Percentiles rank a stretch among this genome's conserved stretches.
Conservation (phyloP, 2,329 filamentous ascomycete genomes). For the Cercospora brassicicola region DNA sequence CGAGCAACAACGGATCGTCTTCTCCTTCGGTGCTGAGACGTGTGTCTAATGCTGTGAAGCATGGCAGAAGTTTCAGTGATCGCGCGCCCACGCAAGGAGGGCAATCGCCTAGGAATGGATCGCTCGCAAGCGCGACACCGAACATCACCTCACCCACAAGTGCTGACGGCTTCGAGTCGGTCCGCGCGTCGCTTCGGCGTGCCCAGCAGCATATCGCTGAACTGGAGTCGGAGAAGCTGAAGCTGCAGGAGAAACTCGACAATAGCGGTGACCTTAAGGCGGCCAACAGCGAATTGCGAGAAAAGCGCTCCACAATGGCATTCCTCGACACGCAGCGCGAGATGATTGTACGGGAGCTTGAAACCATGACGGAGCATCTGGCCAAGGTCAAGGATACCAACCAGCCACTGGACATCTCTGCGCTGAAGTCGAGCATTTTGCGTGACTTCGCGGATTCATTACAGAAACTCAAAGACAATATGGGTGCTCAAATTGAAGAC, state of each 20-base stretch:
- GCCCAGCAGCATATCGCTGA: constrained; percentile 63
- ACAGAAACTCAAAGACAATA: constrained; percentile 75
- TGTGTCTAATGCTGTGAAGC: constrained; percentile 90
- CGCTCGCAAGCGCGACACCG: constrained; percentile 35
- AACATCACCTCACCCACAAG: constrained; percentile 28
- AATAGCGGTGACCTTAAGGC: constrained; percentile 65
- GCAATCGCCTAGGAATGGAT: constrained; percentile 43
- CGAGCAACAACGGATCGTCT: constrained; percentile 30
- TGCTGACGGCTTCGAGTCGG: constrained; percentile 25
- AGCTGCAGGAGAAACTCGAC: constrained; percentile 54
- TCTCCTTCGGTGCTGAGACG: constrained; percentile 75
- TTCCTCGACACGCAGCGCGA: constrained; percentile 92
- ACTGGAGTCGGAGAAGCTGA: constrained; percentile 74
- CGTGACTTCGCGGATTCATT: constrained; percentile 63
- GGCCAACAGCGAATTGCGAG: constrained; percentile 81
- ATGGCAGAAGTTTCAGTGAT: constrained; percentile 84
- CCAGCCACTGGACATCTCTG: constrained; percentile 74
- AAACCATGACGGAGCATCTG: constrained; percentile 84
- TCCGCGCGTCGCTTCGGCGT: constrained; percentile 27
- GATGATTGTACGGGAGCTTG: constrained; percentile 89
- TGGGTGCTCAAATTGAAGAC: constrained; percentile 74
- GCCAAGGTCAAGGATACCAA: constrained; percentile 81
- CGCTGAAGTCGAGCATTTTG: constrained; percentile 63
- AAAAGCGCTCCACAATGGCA: constrained; percentile 94
- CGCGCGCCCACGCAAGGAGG: constrained; percentile 37